Evolutionary conservation across 352 stramenopile species (phyloP).

Genomic region (Pythium rhizo-oryzae): DNA sequence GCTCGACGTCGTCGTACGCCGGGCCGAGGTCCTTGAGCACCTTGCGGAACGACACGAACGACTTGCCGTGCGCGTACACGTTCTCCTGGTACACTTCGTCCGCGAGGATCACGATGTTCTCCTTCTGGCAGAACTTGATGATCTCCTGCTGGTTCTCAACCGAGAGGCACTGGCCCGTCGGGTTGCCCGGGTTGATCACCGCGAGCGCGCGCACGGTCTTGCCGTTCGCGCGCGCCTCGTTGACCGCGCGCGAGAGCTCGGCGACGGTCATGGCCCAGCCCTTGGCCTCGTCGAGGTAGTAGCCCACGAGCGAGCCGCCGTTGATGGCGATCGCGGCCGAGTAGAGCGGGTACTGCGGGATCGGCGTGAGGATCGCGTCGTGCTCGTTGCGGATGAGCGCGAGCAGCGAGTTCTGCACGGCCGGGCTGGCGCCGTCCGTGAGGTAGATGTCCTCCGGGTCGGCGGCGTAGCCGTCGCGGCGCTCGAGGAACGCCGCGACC

Average conservation of each 20-base stretch:
- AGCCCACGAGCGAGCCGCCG: slow-evolving; percentile 93
- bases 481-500: slow-evolving; percentile 88
- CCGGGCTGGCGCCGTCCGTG: slow-evolving; percentile 96
- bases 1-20: slow-evolving; percentile 90
- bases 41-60: slow-evolving; percentile 97
- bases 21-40: slow-evolving; percentile 90
- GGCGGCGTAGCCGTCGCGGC: slow-evolving; percentile 88
- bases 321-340: slow-evolving; percentile 97
- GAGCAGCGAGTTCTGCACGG: slow-evolving; percentile 93
- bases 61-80: slow-evolving; percentile 93
- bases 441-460: slow-evolving; percentile 97
- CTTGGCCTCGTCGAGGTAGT: slow-evolving; percentile 97
- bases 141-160: slow-evolving; percentile 94
- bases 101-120: slow-evolving; percentile 96
- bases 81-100: slow-evolving; percentile 99
- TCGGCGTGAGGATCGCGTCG: slow-evolving; percentile 95
- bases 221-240: slow-evolving; percentile 85
- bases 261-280: slow-evolving; percentile 90
- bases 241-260: slow-evolving; percentile 92
- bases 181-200: slow-evolving; percentile 99
- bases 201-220: slow-evolving; percentile 95
- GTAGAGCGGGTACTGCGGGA: slow-evolving; percentile 99
- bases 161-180: slow-evolving; percentile 92
- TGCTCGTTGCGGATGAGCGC: slow-evolving; percentile 88
- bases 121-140: slow-evolving; percentile 94